These are phyloP conservation scores for Trichoderma harzianum DNA, from an alignment of 2,329 filamentous ascomycete species.

Conservation along the genomic window DNA sequence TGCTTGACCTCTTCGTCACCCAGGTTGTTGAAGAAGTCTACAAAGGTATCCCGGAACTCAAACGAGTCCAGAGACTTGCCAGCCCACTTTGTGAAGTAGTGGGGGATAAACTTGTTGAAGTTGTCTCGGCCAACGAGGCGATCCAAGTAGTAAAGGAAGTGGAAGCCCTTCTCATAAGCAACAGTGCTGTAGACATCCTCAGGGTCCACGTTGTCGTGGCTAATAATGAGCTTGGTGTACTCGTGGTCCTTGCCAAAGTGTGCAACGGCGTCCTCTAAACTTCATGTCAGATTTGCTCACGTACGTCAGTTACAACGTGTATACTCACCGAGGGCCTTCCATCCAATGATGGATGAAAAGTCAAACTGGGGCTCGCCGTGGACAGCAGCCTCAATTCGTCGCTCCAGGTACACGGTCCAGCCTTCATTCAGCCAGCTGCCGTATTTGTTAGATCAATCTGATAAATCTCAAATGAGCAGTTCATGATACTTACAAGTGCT, in stretches of 20 bases:
- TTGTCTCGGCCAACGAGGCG: conserved; percentile 77
- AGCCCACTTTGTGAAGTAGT: conserved; percentile 86
- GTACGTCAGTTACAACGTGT: background rate
- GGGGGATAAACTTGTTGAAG: conserved; percentile 92
- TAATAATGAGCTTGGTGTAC: conserved; percentile 86
- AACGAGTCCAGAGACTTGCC: conserved; percentile 87
- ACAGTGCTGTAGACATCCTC: conserved; percentile 93
- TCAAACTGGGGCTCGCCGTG: conserved; percentile 85
- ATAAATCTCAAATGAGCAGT: too few species aligned
- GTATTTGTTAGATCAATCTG: background rate
- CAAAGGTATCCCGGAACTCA: conserved; percentile 85
- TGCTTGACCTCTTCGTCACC: conserved; percentile 61
- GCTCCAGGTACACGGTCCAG: conserved; percentile 94
- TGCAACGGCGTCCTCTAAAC: conserved; percentile 68
- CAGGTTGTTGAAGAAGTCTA: conserved; percentile 73
- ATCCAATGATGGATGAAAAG: conserved; percentile 94
- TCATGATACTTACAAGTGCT: conserved; percentile 60
- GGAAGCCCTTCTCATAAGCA: conserved; percentile 96
- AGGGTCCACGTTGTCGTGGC: conserved; percentile 86
- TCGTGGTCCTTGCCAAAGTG: conserved; percentile 80
- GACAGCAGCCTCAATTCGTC: conserved; percentile 71
- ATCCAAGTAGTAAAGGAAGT: conserved; percentile 89
- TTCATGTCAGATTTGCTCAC: conserved; percentile 17
- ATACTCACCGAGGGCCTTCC: conserved; percentile 69
- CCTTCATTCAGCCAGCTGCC: conserved; percentile 68